phyloP scores from a whole-genome alignment of 2,329 filamentous ascomycete genomes.

The Helminthosporium solani region DNA sequence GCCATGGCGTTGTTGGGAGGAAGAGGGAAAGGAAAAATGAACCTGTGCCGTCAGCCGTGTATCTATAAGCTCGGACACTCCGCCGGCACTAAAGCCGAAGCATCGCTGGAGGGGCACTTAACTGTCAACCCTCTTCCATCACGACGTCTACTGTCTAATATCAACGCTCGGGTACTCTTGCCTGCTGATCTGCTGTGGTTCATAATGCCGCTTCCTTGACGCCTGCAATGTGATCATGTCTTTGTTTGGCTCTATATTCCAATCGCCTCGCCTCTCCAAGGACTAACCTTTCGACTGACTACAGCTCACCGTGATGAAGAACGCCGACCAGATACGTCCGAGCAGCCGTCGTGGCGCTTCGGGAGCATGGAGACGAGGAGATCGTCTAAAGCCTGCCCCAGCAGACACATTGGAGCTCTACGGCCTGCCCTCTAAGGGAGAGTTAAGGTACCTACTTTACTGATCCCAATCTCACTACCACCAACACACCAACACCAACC shows the following conservation, averaged over 20 bases:
- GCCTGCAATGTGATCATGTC: neutral
- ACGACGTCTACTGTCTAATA: neutral
- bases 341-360: conserved; percentile 42
- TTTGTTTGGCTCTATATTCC: neutral
- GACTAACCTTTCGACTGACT: conserved; percentile 2
- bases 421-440: conserved; percentile 87
- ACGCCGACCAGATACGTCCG: conserved; percentile 34
- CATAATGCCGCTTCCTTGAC: neutral
- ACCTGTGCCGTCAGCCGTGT: too few relatives aligned
- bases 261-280: neutral
- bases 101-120: conserved; percentile 29
- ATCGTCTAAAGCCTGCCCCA: conserved; percentile 66
- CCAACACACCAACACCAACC: neutral
- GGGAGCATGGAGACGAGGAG: conserved; percentile 34
- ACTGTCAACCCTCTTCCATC: too few relatives aligned
- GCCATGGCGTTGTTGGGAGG: too few relatives aligned
- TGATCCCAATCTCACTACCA: conserved; percentile 5
- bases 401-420: conserved; percentile 77
- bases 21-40: too few relatives aligned
- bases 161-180: too few relatives aligned
- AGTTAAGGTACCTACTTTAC: conserved; percentile 64
- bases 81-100: conserved; percentile 13
- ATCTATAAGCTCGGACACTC: too few relatives aligned
- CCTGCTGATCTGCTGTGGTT: neutral
- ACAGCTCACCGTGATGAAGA: conserved; percentile 23